Conservation (phyloP, 1,284 basidiomycete species). For the Pseudozyma flocculosa region DNA sequence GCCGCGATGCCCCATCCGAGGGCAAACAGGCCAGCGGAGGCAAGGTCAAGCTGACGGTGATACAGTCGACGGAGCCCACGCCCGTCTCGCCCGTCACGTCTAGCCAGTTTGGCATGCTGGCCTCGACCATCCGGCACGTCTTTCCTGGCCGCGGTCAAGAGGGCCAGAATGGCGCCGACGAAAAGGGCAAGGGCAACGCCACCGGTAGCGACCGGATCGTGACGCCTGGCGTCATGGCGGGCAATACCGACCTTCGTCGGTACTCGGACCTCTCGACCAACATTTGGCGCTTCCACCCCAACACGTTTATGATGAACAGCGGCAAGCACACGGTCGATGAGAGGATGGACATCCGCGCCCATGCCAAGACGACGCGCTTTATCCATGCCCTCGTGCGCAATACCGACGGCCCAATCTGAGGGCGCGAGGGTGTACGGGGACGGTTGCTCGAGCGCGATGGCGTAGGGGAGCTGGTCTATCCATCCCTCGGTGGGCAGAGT, state of each 20-base stretch:
- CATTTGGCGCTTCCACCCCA: conserved; percentile 64
- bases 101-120: not conserved
- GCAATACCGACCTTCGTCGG: conserved; percentile 63
- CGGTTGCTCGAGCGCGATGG: too few relatives aligned
- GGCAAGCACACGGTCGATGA: conserved; percentile 71
- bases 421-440: not conserved
- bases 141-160: too few relatives aligned
- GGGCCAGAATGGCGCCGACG: too few relatives aligned
- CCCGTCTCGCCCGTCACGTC: conserved; percentile 18
- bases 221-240: conserved; percentile 64
- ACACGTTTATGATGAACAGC: conserved; percentile 56
- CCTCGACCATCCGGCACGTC: not conserved
- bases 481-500: too few relatives aligned
- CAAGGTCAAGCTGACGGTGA: too few relatives aligned
- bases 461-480: too few relatives aligned
- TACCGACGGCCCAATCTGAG: not conserved
- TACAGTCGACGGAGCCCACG: not conserved
- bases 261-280: conserved; percentile 64
- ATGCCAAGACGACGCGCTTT: not conserved
- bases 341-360: conserved; percentile 48
- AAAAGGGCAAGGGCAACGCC: too few relatives aligned
- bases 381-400: not conserved
- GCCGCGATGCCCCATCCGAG: too few relatives aligned
- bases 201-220: conserved; percentile 61
- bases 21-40: too few relatives aligned